A percentile compares a stretch with the other conserved stretches of the same genome.
Conservation (phyloP, 1,284 basidiomycete genomes). For the Sphagnurus paluster region DNA sequence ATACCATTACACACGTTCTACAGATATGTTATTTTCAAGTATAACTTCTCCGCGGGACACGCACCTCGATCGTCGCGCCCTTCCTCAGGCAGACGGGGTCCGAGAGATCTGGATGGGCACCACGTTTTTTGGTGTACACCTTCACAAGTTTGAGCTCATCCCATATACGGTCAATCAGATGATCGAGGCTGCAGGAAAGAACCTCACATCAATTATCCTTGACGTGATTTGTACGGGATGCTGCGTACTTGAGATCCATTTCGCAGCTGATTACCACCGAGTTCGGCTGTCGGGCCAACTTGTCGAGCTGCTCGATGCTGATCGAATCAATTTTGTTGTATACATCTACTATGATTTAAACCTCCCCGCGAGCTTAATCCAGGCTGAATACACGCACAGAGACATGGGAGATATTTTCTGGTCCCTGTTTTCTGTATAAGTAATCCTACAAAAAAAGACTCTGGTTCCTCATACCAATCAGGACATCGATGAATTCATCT, state of each 20-base stretch:
- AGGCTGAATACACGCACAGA: conserved; percentile 50
- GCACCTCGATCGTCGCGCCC: conserved; percentile 91
- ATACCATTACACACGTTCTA: conserved; percentile 90
- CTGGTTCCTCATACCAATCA: conserved; percentile 75
- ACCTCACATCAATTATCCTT: conserved; percentile 6
- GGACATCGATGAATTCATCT: conserved; percentile 96
- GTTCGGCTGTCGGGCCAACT: conserved; percentile 84
- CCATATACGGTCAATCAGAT: conserved; percentile 91
- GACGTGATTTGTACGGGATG: neutral
- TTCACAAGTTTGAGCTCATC: conserved; percentile 84
- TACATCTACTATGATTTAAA: conserved; percentile 57
- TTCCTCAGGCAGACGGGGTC: conserved; percentile 94
- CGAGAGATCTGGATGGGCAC: conserved; percentile 86
- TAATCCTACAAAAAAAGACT: conserved; percentile 6
- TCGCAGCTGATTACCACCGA: conserved; percentile 95
- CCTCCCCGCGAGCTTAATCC: neutral
- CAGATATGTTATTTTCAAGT: neutral
- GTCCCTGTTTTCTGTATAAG: conserved; percentile 52
- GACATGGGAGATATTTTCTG: conserved; percentile 92
- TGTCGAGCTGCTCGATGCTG: conserved; percentile 88
- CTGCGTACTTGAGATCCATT: conserved; percentile 79
- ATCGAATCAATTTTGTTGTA: conserved; percentile 96
- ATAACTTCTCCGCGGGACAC: neutral
- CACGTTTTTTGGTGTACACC: conserved; percentile 96
- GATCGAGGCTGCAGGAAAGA: conserved; percentile 64